Evolutionary conservation across 164 flowering plant genomes (phyloP).

Genomic region (Piper longum): DNA sequence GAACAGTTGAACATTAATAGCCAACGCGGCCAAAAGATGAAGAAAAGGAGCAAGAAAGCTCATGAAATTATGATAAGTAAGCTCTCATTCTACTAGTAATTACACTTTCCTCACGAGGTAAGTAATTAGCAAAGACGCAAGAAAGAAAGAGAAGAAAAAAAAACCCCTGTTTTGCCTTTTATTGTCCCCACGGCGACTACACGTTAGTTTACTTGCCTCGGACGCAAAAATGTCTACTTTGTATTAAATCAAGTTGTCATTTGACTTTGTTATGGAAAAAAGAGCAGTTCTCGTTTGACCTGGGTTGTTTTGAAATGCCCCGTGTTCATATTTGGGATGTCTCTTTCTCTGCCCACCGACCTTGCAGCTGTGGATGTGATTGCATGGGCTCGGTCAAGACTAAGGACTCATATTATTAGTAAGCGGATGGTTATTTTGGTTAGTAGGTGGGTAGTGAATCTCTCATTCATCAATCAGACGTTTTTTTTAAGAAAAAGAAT

Average conservation of each 20-base stretch:
- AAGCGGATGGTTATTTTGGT: too few species aligned
- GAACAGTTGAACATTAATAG: too few species aligned
- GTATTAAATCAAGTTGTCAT: background rate
- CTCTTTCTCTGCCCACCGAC: background rate
- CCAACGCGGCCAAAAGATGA: too few species aligned
- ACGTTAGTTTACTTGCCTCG: background rate
- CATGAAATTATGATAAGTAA: background rate
- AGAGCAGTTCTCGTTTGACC: too few species aligned
- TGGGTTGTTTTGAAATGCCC: background rate
- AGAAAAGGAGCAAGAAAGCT: too few species aligned
- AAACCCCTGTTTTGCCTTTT: background rate
- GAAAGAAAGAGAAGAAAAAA: background rate
- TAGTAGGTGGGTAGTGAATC: background rate
- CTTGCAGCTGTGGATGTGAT: background rate
- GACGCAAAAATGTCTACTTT: too few species aligned
- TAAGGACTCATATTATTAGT: background rate
- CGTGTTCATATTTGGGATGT: background rate
- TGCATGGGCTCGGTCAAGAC: background rate
- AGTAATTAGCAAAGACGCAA: background rate
- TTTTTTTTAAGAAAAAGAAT: background rate
- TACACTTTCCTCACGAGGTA: too few species aligned
- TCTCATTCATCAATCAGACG: too few species aligned
- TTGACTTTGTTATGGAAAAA: too few species aligned
- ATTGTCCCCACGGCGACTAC: background rate
- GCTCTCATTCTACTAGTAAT: too few species aligned